A percentile compares a stretch with the other conserved stretches of the same genome.
Conservation (phyloP, 352 stramenopile genomes). For the Phytophthora hybrid region DNA sequence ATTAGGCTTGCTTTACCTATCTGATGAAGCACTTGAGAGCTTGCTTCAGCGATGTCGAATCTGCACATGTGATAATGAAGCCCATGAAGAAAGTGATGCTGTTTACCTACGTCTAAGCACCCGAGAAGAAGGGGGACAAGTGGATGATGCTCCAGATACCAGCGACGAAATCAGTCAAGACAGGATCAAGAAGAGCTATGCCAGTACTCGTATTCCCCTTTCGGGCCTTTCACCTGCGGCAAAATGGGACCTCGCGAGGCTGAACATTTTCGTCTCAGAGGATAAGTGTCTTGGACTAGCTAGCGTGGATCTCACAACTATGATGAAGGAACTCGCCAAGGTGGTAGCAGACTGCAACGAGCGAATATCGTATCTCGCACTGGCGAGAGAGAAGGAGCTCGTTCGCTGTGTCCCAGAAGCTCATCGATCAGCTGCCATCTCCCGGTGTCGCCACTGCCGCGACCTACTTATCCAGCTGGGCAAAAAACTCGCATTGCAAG, state of each 20-base stretch:
- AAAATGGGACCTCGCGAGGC: constrained; percentile 14
- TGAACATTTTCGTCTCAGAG: constrained; percentile 18
- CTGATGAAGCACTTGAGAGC: constrained; percentile 23
- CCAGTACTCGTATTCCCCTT: constrained; percentile 22
- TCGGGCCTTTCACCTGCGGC: constrained; percentile 34
- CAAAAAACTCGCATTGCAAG: constrained; percentile 45
- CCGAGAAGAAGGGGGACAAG: not conserved
- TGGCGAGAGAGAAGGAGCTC: constrained; percentile 11
- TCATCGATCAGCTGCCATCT: constrained; percentile 40
- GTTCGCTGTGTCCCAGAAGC: constrained; percentile 18
- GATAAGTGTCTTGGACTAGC: constrained; percentile 7
- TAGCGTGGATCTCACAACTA: constrained; percentile 2
- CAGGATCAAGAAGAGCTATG: not conserved
- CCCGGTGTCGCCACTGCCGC: constrained; percentile 50
- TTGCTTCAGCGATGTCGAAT: constrained; percentile 38
- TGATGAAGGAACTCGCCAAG: constrained; percentile 25
- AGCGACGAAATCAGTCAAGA: not conserved
- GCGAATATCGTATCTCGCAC: constrained; percentile 42
- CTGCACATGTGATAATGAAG: constrained; percentile 23
- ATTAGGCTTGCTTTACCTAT: constrained; percentile 30
- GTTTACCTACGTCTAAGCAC: constrained; percentile 19
- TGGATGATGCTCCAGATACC: not conserved
- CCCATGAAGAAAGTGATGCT: constrained; percentile 4
- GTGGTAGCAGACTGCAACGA: constrained; percentile 51
- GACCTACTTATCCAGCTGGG: constrained; percentile 54